Percentiles rank a stretch among this genome's conserved stretches.
These are phyloP conservation scores for Alternaria sp. DNA, from an alignment of 2,329 filamentous ascomycete species.

Conservation along the genomic window DNA sequence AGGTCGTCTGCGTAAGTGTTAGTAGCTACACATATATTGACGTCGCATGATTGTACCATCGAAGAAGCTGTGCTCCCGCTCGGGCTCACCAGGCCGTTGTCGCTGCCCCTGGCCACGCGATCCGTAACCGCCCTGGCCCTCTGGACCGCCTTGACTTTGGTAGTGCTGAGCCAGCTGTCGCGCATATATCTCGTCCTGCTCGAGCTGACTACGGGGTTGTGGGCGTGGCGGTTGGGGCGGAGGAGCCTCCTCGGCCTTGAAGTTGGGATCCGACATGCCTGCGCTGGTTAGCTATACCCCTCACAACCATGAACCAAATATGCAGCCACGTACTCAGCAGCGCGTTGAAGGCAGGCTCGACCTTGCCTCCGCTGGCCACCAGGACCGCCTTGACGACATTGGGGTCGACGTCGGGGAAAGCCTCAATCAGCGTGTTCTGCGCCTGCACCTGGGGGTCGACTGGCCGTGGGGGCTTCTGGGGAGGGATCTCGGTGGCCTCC, in stretches of 20 bases:
- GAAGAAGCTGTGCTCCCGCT: constrained; percentile 84
- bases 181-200: constrained; percentile 89
- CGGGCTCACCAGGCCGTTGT: constrained; percentile 61
- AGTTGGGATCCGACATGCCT: constrained; percentile 63
- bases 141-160: constrained; percentile 53
- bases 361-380: constrained; percentile 80
- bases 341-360: constrained; percentile 95
- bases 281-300: constrained; percentile 17
- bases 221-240: constrained; percentile 83
- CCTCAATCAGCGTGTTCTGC: constrained; percentile 87
- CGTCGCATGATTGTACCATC: constrained; percentile 61
- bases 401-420: constrained; percentile 83
- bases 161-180: constrained; percentile 93
- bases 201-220: constrained; percentile 76
- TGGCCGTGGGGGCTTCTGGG: constrained; percentile 81
- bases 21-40: neutral
- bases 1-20: constrained; percentile 73
- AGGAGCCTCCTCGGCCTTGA: constrained; percentile 60
- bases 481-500: constrained; percentile 62
- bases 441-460: constrained; percentile 82
- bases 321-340: constrained; percentile 69
- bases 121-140: constrained; percentile 31
- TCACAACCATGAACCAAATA: neutral
- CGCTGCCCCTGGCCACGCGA: constrained; percentile 48
- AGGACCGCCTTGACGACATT: constrained; percentile 87